Base-by-base conservation (phyloP, 2,329 filamentous ascomycete genomes). In the Coniochaeta prunicola region DNA sequence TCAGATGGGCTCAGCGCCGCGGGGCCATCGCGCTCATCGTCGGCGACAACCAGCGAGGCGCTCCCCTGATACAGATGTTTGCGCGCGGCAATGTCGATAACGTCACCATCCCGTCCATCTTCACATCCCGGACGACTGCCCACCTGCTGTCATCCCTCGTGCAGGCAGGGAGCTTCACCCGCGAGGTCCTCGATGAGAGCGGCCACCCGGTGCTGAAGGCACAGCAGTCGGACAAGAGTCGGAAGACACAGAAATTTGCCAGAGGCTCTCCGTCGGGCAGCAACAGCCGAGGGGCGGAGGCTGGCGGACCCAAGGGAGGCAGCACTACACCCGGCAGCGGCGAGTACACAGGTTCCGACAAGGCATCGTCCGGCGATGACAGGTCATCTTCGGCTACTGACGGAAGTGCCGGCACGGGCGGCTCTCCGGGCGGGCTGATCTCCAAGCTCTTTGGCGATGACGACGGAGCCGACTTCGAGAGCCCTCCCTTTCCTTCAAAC, bases 21-120 rank as follows among this genome's bases (percentile, higher is more conserved):
- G 94, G 94, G 26, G 94, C 89, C 21, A 82, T 92, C 60, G 94
- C 91, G 36, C 79, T 99, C 61, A 96, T 99, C 64, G 92, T 99
- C 3, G 94, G 94, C 28, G 94, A 99, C 71, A 90, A 97, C 71
- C 88, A 90, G 59, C 89, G 90, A 61, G 93, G 93, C 50, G 92
- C 92, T 4, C 89, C 89, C 36, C 77, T 99, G 61, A 90, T 97
- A 56, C 94, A 96, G 66, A 99, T 99, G 94, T 97, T 96, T 72
- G 94, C 94, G n/a, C 86, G 90, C 67, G 94, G 93, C 38, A 92
- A 97, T 69, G 96, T 93, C 3, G 96, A 92, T 34, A 96, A 97
- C 68, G 84, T 97, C 64, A 91, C 91, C 0, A 97, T 99, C 58
- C 92, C 94, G 1, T 91, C 94, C 0, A 81, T 97, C 10, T 99